Evolutionary conservation across 768 basidiomycete genomes (phyloP).

Genomic region (Mycena vitilis): DNA sequence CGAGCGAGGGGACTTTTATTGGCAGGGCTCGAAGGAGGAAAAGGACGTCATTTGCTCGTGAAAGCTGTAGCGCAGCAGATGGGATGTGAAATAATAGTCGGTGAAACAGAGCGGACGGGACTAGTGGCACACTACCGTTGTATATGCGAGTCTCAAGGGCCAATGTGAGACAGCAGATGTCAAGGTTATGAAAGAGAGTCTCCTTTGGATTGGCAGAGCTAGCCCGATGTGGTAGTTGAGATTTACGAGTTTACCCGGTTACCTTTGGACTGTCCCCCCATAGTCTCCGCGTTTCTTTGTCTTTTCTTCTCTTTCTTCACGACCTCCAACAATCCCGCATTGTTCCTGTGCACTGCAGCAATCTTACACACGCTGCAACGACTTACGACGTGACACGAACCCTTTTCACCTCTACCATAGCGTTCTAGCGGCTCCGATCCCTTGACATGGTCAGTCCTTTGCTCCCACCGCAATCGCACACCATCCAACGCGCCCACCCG

Average conservation of each 20-base stretch:
- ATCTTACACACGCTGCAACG: conserved; percentile 16
- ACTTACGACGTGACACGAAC: conserved; percentile 51
- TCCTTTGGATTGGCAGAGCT: conserved; percentile 11
- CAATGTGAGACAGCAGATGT: not conserved
- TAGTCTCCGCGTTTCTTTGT: conserved; percentile 31
- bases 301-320: conserved; percentile 8
- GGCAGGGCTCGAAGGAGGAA: conserved; percentile 6
- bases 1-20: conserved; percentile 23
- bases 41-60: conserved; percentile 8
- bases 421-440: conserved; percentile 20
- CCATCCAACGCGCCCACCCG: conserved; percentile 41
- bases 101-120: conserved; percentile 9
- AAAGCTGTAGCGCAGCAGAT: not conserved
- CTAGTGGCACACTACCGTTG: not conserved
- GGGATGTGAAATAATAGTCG: conserved; percentile 9
- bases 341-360: not conserved
- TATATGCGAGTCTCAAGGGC: not conserved
- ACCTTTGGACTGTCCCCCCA: conserved; percentile 20
- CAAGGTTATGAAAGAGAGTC: not conserved
- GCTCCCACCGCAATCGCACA: conserved; percentile 34
- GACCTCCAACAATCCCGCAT: conserved; percentile 9
- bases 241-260: not conserved
- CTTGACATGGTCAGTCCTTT: conserved; percentile 43
- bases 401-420: conserved; percentile 31
- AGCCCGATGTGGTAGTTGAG: conserved; percentile 12